Conservation (phyloP, 768 basidiomycete genomes). For the Inosperma sp. region DNA sequence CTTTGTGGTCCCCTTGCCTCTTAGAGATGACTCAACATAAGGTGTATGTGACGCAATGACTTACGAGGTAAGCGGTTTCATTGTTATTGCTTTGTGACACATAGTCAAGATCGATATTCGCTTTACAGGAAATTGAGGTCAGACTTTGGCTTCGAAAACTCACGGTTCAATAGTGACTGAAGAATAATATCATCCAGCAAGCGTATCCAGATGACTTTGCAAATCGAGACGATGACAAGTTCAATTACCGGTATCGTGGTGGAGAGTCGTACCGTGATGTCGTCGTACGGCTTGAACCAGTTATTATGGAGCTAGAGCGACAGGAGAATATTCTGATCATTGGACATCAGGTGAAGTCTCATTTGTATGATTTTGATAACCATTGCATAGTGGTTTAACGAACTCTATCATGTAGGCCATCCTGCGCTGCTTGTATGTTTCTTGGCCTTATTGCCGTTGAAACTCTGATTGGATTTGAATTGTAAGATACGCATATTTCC, state of each 20-base stretch:
- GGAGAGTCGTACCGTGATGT: constrained; percentile 99
- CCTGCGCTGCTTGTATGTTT: constrained; percentile 67
- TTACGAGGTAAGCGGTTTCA: constrained; percentile 53
- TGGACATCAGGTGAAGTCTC: constrained; percentile 77
- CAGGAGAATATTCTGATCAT: constrained; percentile 97
- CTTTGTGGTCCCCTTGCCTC: neutral
- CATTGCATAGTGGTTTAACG: neutral
- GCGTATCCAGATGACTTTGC: constrained; percentile 98
- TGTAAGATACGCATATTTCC: constrained; percentile 92
- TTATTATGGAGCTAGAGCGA: constrained; percentile 98
- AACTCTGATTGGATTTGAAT: constrained; percentile 18
- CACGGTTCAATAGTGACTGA: neutral
- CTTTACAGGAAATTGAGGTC: constrained; percentile 80
- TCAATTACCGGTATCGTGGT: constrained; percentile 96
- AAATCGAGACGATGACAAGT: constrained; percentile 98
- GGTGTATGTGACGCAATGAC: constrained; percentile 99
- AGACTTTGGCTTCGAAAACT: constrained; percentile 9
- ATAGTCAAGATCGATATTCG: neutral
- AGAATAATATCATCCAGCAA: constrained; percentile 54
- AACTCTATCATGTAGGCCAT: constrained; percentile 52
- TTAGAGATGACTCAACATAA: constrained; percentile 14
- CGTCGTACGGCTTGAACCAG: constrained; percentile 89
- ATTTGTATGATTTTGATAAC: constrained; percentile 6
- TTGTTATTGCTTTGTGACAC: neutral
- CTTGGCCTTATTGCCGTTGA: neutral